A percentile compares a stretch with the other conserved stretches of the same genome.
phyloP scores from a whole-genome alignment of 2,329 filamentous ascomycete genomes.

The Aschersonia sp. region DNA sequence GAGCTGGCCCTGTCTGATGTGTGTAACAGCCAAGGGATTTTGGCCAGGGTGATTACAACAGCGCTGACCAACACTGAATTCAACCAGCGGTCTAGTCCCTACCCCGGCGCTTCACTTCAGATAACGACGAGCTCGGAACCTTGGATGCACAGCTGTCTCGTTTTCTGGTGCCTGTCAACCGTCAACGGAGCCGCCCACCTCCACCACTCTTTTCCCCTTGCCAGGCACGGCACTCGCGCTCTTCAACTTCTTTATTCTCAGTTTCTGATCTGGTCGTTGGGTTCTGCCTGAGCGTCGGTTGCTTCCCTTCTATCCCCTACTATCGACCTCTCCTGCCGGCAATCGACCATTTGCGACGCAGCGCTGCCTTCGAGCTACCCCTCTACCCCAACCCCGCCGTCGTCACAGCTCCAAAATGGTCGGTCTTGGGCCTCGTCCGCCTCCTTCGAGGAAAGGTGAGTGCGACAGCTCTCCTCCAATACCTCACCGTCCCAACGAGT shows the following conservation, averaged over 20 bases:
- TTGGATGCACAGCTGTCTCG: background rate
- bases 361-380: constrained; percentile 13
- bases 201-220: background rate
- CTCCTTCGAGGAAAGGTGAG: constrained; percentile 52
- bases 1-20: background rate
- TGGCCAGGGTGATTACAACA: background rate
- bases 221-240: background rate
- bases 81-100: no score
- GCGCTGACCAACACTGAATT: background rate
- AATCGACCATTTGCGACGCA: constrained; percentile 2
- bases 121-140: no score
- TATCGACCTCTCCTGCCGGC: background rate
- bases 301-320: constrained; percentile 2
- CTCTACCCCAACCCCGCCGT: constrained; percentile 23
- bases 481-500: no score
- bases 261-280: no score
- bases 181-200: background rate
- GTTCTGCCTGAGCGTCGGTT: background rate
- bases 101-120: no score
- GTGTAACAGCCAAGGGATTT: background rate
- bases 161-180: background rate
- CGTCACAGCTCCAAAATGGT: constrained; percentile 27
- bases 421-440: constrained; percentile 34
- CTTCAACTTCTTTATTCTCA: no score
- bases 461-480: constrained; percentile 10